Evolutionary conservation across 768 basidiomycete genomes (phyloP).

Genomic region (Xerocomellus dryophilus): DNA sequence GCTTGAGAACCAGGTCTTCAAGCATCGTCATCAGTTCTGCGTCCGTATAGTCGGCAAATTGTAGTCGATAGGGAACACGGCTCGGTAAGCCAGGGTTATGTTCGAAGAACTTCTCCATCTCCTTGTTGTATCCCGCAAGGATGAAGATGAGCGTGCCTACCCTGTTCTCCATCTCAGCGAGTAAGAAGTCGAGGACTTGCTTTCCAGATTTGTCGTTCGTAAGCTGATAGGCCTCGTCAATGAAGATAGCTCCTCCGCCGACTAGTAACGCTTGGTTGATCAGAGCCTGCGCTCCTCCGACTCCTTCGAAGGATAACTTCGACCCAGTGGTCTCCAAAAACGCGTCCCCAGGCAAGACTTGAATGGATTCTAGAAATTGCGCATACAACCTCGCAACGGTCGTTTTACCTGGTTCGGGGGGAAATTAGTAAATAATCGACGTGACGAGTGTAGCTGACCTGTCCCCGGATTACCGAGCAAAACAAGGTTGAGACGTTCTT

Average conservation of each 20-base stretch:
- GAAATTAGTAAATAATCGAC: not conserved
- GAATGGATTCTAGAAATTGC: conserved; percentile 54
- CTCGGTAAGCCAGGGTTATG: conserved; percentile 69
- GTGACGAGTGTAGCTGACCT: conserved; percentile 55
- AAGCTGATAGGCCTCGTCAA: conserved; percentile 73
- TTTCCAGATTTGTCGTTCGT: conserved; percentile 45
- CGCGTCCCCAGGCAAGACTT: conserved; percentile 47
- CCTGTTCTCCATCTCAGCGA: conserved; percentile 74
- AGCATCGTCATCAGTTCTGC: conserved; percentile 56
- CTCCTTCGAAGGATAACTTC: conserved; percentile 54
- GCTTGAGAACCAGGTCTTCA: conserved; percentile 44
- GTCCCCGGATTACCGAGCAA: conserved; percentile 72
- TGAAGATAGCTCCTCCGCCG: conserved; percentile 65
- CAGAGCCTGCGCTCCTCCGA: conserved; percentile 30
- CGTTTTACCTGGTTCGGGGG: conserved; percentile 10
- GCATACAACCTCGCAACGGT: conserved; percentile 53
- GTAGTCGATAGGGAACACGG: conserved; percentile 60
- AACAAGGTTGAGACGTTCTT: conserved; percentile 58
- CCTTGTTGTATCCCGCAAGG: conserved; percentile 64
- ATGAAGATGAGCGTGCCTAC: conserved; percentile 65
- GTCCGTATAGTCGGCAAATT: conserved; percentile 62
- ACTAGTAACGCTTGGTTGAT: conserved; percentile 44
- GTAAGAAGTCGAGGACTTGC: conserved; percentile 64
- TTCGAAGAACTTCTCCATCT: conserved; percentile 78
- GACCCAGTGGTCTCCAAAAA: conserved; percentile 68